A percentile compares a stretch with the other conserved stretches of the same genome.
Conservation (phyloP, 2,329 filamentous ascomycete genomes). For the Colletotrichum cordylinicola region DNA sequence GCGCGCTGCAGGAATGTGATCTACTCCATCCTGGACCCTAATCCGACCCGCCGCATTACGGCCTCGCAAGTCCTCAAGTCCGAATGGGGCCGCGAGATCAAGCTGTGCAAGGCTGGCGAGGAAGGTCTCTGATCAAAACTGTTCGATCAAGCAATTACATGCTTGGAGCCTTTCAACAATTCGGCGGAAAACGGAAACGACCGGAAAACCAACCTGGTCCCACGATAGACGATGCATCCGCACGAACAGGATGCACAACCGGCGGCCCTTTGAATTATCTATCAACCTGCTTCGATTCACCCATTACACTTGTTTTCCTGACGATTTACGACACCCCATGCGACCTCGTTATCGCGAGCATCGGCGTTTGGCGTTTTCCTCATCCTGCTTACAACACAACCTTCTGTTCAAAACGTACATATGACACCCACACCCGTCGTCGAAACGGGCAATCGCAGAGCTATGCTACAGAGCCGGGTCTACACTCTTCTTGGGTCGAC, state of each 20-base stretch:
- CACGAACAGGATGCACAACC: slow-evolving; percentile 7
- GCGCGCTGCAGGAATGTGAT: slow-evolving; percentile 98
- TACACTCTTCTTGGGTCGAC: background rate
- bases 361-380: slow-evolving; percentile 23
- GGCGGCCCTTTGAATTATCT: background rate
- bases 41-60: slow-evolving; percentile 89
- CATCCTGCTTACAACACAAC: slow-evolving; percentile 14
- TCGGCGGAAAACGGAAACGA: slow-evolving; percentile 2
- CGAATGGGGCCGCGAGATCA: slow-evolving; percentile 98
- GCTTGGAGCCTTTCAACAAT: background rate
- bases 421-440: background rate
- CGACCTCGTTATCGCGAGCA: slow-evolving; percentile 22
- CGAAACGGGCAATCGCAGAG: slow-evolving; percentile 12
- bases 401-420: slow-evolving; percentile 21
- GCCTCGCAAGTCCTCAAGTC: slow-evolving; percentile 97
- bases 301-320: slow-evolving; percentile 19
- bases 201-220: background rate
- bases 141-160: background rate
- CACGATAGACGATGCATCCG: slow-evolving; percentile 5
- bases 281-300: slow-evolving; percentile 12
- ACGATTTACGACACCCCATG: slow-evolving; percentile 23
- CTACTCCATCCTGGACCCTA: slow-evolving; percentile 97
- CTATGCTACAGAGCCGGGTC: slow-evolving; percentile 11
- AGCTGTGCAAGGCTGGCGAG: slow-evolving; percentile 94
- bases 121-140: slow-evolving; percentile 78